A percentile compares a stretch with the other conserved stretches of the same genome.
These are phyloP conservation scores for Candida ovalis DNA, from an alignment of 805 yeast genomes.

Conservation along the genomic window DNA sequence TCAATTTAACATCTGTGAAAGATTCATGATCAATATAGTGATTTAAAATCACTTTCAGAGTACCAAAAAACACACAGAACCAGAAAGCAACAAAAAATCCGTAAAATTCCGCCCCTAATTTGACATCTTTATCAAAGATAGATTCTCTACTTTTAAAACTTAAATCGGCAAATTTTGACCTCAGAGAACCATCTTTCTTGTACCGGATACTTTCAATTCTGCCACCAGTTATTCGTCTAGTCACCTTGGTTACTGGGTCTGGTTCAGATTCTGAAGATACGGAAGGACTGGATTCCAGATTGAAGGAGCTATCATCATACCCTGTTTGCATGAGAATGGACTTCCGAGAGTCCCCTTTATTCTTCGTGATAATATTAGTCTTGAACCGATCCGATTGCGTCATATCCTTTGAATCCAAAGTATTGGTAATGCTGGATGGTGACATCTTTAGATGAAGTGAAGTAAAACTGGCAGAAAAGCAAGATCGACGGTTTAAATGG, in stretches of 20 bases:
- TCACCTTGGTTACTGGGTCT: background rate
- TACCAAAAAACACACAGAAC: constrained; percentile 58
- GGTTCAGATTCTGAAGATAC: background rate
- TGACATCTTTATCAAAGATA: constrained; percentile 50
- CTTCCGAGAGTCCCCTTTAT: background rate
- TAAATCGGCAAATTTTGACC: constrained; percentile 55
- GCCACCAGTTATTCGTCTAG: background rate
- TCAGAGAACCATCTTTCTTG: constrained; percentile 32
- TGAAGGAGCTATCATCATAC: background rate
- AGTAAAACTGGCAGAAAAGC: too few species aligned
- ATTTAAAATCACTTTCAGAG: constrained; percentile 50
- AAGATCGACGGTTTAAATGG: too few species aligned
- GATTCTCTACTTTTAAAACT: constrained; percentile 40
- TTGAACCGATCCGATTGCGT: background rate
- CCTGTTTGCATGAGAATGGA: background rate
- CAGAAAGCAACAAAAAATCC: constrained; percentile 83
- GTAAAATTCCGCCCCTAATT: constrained; percentile 50
- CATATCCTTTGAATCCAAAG: background rate
- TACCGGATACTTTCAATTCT: constrained; percentile 11
- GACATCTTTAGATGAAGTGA: too few species aligned
- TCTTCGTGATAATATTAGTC: background rate
- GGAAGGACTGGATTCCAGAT: background rate
- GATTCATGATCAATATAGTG: constrained; percentile 46
- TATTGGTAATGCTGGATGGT: background rate
- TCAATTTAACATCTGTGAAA: constrained; percentile 49